phyloP scores from a whole-genome alignment of 192 early-diverging fungal species.

The Jimgerdemannia flammicorona region DNA sequence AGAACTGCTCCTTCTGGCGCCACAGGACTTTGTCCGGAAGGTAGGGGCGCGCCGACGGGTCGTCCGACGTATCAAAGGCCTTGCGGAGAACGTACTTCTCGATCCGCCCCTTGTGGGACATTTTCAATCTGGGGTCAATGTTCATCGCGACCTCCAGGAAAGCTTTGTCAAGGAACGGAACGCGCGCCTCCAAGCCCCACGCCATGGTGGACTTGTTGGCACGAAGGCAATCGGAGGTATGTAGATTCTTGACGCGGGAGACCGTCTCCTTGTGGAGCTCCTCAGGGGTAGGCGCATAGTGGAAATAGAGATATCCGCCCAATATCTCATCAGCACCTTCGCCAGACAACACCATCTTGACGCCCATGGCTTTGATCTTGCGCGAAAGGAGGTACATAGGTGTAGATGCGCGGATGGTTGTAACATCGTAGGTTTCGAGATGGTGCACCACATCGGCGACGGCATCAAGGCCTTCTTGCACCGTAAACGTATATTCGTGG shows the following conservation, averaged over 20 bases:
- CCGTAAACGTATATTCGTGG: conserved; percentile 95
- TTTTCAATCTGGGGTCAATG: conserved; percentile 80
- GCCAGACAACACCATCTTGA: conserved; percentile 99
- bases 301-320: conserved; percentile 98
- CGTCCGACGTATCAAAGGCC: conserved; percentile 90
- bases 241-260: conserved; percentile 92
- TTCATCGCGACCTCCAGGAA: conserved; percentile 94
- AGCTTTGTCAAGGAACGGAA: conserved; percentile 93
- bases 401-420: conserved; percentile 96
- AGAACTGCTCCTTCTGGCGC: conserved; percentile 99
- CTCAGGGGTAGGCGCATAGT: conserved; percentile 78
- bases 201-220: conserved; percentile 99
- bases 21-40: conserved; percentile 88
- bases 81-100: conserved; percentile 95
- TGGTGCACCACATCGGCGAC: conserved; percentile 95
- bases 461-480: conserved; percentile 95
- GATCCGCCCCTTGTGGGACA: conserved; percentile 70
- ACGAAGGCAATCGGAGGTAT: conserved; percentile 94
- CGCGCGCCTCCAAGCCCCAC: conserved; percentile 98
- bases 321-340: conserved; percentile 97
- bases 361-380: conserved; percentile 97
- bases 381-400: conserved; percentile 98
- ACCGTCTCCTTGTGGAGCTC: conserved; percentile 91
- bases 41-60: conserved; percentile 66
- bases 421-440: conserved; percentile 98